These are phyloP conservation scores for Trichoderma sp. DNA, from an alignment of 2,329 filamentous ascomycete genomes.

Conservation along the genomic window DNA sequence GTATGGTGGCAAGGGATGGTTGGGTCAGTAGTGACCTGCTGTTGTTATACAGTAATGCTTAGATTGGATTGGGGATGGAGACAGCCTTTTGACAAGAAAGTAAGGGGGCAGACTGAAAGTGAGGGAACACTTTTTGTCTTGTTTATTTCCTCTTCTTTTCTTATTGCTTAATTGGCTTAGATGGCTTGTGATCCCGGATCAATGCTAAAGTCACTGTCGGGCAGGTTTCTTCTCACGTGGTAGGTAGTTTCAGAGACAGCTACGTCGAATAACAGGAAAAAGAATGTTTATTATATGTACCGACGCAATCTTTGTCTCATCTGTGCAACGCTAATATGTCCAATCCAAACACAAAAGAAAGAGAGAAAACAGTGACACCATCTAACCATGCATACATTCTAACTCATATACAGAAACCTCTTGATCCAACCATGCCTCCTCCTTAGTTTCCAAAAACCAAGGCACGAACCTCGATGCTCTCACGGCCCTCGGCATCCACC, in stretches of 20 bases:
- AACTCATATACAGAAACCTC: neutral
- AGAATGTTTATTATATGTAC: constrained; percentile 10
- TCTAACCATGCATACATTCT: neutral
- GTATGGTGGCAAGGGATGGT: neutral
- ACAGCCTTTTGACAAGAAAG: neutral
- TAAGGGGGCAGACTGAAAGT: neutral
- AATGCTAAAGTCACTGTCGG: neutral
- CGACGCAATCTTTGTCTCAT: neutral
- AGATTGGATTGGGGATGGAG: neutral
- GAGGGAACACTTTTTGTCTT: neutral
- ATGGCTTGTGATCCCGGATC: neutral
- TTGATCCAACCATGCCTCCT: too few species aligned
- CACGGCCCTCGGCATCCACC: constrained; percentile 65
- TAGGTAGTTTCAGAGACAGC: neutral
- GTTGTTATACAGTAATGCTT: neutral
- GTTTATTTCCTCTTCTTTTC: neutral
- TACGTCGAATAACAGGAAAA: neutral
- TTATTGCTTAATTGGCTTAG: neutral
- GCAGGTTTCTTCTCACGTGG: neutral
- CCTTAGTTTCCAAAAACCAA: constrained; percentile 69
- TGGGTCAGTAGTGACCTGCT: neutral
- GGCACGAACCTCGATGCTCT: constrained; percentile 87
- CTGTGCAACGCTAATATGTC: neutral
- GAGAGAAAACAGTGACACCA: neutral
- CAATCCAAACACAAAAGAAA: neutral